phyloP scores from a whole-genome alignment of 2,329 filamentous ascomycete genomes.

The Clonostachys byssicola region DNA sequence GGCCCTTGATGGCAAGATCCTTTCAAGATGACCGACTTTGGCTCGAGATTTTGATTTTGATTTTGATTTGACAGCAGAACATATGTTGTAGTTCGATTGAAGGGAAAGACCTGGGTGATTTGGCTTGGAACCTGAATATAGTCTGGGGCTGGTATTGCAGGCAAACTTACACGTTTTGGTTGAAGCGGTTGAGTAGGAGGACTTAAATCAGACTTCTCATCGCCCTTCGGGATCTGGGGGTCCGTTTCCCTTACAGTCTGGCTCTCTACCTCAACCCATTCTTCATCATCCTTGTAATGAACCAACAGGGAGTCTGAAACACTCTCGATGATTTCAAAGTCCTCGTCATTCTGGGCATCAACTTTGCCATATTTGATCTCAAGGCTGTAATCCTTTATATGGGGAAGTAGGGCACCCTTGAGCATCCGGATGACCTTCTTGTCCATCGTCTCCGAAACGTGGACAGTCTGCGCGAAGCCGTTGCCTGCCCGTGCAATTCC shows the following conservation, averaged over 20 bases:
- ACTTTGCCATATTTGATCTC: conserved; percentile 50
- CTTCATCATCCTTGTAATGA: not conserved
- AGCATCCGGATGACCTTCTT: conserved; percentile 70
- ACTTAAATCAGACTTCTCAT: conserved; percentile 26
- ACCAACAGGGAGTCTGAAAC: conserved; percentile 38
- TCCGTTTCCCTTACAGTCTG: conserved; percentile 17
- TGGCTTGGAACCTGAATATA: conserved; percentile 59
- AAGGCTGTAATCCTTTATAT: conserved; percentile 59
- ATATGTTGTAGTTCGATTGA: conserved; percentile 62
- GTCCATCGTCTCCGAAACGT: conserved; percentile 60
- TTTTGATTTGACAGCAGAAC: conserved; percentile 55
- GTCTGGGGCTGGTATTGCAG: conserved; percentile 41
- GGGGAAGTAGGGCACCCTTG: conserved; percentile 63
- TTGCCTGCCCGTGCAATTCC: conserved; percentile 49
- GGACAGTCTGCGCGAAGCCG: conserved; percentile 59
- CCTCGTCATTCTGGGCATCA: conserved; percentile 27
- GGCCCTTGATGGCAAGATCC: conserved; percentile 54
- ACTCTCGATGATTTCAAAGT: conserved; percentile 62
- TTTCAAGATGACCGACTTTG: conserved; percentile 47
- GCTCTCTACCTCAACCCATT: conserved; percentile 31
- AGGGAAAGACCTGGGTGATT: conserved; percentile 63
- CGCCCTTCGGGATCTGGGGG: conserved; percentile 21
- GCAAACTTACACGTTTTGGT: conserved; percentile 47
- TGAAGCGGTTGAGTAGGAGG: conserved; percentile 12
- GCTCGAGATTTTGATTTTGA: conserved; percentile 6